Base-by-base conservation (phyloP, 2,329 filamentous ascomycete species). In the Clonostachys chloroleuca region DNA sequence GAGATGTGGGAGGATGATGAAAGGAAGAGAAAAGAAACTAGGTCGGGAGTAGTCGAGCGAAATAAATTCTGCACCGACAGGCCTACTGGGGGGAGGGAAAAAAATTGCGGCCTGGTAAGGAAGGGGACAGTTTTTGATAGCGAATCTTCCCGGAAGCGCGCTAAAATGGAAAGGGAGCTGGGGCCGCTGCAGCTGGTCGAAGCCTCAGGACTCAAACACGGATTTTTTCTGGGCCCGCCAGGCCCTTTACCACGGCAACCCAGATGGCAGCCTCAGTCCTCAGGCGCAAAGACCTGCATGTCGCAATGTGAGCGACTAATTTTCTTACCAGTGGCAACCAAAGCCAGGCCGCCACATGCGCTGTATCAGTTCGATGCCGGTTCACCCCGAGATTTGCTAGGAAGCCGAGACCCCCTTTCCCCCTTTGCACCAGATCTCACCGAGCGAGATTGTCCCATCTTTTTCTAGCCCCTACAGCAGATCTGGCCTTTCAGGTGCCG, bases 1-100 rank as follows among this genome's bases (percentile, higher is more conserved):
- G 80, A 82, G 80, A 82, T 76, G 68, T 68, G 64, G 63, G 67
- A 67, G 68, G 65, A 67, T 64, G 65, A 59, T 61, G 64, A 59
- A 61, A 57, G 66, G 65, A 65, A 62, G 66, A 66, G 61, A 66
- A 66, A 66, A 62, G 24, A 6, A 69, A 69, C 61, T 55, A 55
- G 51, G 45, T 49, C 46, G 54, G 55, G 56, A 58, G 56, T 55
- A 55, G 57, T 61, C 63, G 64, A 69, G 64, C 56, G 64, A 68
- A 67, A 68, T 69, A 68, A 69, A 69, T 69, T 62, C 65, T 66
- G 62, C 65, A 66, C 65, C 66, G 68, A 66, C 70, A 66, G 67
- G 66, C 62, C 63, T 62, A 65, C 63, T 54, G 40, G 57, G 52
- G 55, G 54, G 62, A 63, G 61, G 64, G 67, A 72, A 75, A 72